Base-by-base conservation (phyloP, 2,329 filamentous ascomycete species). In the Pyrenochaeta sp. region DNA sequence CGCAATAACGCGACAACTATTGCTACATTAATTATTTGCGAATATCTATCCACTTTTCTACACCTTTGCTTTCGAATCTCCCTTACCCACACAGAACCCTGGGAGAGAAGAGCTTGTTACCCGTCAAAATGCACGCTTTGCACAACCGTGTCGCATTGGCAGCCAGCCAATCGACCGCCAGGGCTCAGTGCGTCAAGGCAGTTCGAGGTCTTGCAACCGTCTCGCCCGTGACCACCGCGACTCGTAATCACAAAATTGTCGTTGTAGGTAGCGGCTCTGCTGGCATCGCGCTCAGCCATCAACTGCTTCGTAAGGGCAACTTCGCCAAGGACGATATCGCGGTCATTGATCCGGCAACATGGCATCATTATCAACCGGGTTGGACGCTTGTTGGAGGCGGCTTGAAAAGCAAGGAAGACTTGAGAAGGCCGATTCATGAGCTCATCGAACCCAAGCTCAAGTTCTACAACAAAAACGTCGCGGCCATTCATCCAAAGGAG, bases 381-480 rank as follows among this genome's bases (percentile, higher is more conserved):
- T 90, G 88, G 88, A 90, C 88, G 1, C 80, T 90, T 1, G 88
- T 90, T 2, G 88, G 88, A 43, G 87, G 85, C 39, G 88, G 88
- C 3, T 80, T 90, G 39, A 90, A 90, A 75, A 83, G 79, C 46
- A 88, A 87, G 69, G 79, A 88, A 61, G 82, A 88, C 25, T 76
- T 90, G 54, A 82, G 83, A 46, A 75, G 78, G 54, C 83, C 83
- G 1, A 70, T 89, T 39, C 66, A 77, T 4, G 77, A 76, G 47
- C 71, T 90, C 48, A 74, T 90, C 7, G 83, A 89, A 64, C 73
- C 84, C n/a, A 87, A 87, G 67, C 74, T 90, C 60, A 85, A 85
- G 66, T 82, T 88, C 65, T 90, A 90, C 78, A 80, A 82, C 56
- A 75, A 83, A 1, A 71, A 74, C 2, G 85, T 89, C 1, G 69